Percentiles rank a stretch among this genome's conserved stretches.
These are phyloP conservation scores for Toxicodendron radicans DNA, from an alignment of 345 rosid species.

Conservation along the genomic window DNA sequence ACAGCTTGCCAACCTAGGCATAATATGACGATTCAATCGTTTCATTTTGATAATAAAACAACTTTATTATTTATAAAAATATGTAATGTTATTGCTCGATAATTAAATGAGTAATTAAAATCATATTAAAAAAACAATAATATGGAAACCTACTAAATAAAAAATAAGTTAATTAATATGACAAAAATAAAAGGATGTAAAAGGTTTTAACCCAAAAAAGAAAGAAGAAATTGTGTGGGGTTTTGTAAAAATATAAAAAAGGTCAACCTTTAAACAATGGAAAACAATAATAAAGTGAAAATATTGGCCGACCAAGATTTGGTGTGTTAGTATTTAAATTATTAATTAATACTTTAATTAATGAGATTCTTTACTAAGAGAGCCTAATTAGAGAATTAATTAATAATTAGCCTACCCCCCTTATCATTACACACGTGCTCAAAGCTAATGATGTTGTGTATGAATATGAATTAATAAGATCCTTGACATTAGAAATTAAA, in stretches of 20 bases:
- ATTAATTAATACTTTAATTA: background rate
- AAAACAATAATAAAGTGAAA: background rate
- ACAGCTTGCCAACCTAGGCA: too few species aligned
- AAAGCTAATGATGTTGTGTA: slow-evolving; percentile 29
- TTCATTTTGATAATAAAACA: too few species aligned
- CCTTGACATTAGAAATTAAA: slow-evolving; percentile 14
- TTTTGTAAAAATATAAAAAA: slow-evolving; percentile 16
- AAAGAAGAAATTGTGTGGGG: background rate
- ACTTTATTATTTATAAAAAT: too few species aligned
- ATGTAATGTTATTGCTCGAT: too few species aligned
- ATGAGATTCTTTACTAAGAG: slow-evolving; percentile 12
- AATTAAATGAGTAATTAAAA: too few species aligned
- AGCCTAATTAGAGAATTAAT: slow-evolving; percentile 18
- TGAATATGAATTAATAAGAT: slow-evolving; percentile 20
- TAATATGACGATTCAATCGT: too few species aligned
- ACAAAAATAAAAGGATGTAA: too few species aligned
- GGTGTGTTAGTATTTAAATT: background rate
- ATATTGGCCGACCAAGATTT: slow-evolving; percentile 11
- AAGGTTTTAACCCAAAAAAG: background rate
- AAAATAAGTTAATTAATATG: too few species aligned
- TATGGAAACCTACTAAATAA: too few species aligned
- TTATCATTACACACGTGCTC: slow-evolving; percentile 63
- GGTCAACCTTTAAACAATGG: too few species aligned
- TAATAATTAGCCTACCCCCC: slow-evolving; percentile 19
- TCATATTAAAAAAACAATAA: too few species aligned